Percentiles rank a stretch among this genome's conserved stretches.
These are phyloP conservation scores for Lentinula sp. DNA, from an alignment of 768 basidiomycete species.

Conservation along the genomic window DNA sequence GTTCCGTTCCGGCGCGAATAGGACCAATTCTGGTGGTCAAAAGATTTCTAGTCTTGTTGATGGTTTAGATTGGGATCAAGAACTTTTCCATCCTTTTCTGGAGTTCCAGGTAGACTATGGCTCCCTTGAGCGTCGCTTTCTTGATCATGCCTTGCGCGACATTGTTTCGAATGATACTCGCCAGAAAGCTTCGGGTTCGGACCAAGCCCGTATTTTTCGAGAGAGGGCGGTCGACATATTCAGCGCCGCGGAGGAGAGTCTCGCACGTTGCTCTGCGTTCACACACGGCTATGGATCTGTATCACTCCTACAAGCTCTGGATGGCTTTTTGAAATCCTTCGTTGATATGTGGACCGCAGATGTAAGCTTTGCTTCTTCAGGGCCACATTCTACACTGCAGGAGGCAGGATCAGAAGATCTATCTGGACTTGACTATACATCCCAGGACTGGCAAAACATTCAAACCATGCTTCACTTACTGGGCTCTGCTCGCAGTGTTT, in stretches of 20 bases:
- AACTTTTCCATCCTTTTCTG: constrained; percentile 90
- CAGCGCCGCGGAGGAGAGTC: constrained; percentile 71
- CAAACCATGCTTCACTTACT: constrained; percentile 80
- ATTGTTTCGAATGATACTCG: constrained; percentile 38
- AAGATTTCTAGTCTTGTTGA: constrained; percentile 23
- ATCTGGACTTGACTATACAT: constrained; percentile 78
- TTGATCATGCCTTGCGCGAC: constrained; percentile 53
- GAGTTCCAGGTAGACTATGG: constrained; percentile 87
- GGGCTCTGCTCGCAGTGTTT: constrained; percentile 69
- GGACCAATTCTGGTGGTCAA: constrained; percentile 18
- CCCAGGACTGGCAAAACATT: constrained; percentile 85
- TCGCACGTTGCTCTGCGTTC: constrained; percentile 67
- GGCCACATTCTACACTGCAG: constrained; percentile 19
- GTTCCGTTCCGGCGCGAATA: constrained; percentile 38
- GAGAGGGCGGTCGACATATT: constrained; percentile 77
- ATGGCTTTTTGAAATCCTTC: constrained; percentile 66
- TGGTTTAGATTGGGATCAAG: constrained; percentile 78
- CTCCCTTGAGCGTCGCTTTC: constrained; percentile 63
- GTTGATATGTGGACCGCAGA: constrained; percentile 57
- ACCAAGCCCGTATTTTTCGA: constrained; percentile 59
- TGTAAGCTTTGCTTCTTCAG: constrained; percentile 30
- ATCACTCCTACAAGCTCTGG: constrained; percentile 70
- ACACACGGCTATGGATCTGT: constrained; percentile 86
- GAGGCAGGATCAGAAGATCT: constrained; percentile 53
- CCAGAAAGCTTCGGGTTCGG: constrained; percentile 30